Percentiles rank a stretch among this genome's conserved stretches.
phyloP scores from a whole-genome alignment of 768 basidiomycete genomes.

The Suillus paluster region DNA sequence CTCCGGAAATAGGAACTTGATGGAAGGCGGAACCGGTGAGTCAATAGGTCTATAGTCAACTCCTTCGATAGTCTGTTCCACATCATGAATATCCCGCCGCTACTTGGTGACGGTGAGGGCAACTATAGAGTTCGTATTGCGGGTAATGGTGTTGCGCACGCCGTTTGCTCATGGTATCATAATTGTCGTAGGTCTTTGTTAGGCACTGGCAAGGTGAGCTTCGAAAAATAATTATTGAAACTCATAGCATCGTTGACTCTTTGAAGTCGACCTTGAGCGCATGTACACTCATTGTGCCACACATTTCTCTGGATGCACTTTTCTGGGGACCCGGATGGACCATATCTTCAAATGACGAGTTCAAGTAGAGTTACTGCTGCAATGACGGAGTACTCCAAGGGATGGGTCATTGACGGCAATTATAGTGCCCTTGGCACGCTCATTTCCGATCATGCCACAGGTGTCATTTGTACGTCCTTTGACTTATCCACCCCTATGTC shows the following conservation, averaged over 20 bases:
- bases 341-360: constrained; percentile 29
- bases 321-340: constrained; percentile 57
- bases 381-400: constrained; percentile 35
- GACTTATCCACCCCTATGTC: neutral
- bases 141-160: constrained; percentile 54
- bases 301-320: constrained; percentile 50
- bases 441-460: constrained; percentile 47
- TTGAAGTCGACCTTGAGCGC: constrained; percentile 51
- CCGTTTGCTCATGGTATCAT: constrained; percentile 2
- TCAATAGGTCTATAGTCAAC: too few relatives aligned
- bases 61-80: too few relatives aligned
- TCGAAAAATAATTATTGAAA: neutral
- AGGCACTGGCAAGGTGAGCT: constrained; percentile 47
- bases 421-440: constrained; percentile 42
- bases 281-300: constrained; percentile 50
- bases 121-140: constrained; percentile 49
- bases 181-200: neutral
- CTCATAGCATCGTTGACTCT: neutral
- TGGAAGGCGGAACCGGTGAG: too few relatives aligned
- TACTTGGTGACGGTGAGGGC: constrained; percentile 49
- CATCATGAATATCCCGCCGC: constrained; percentile 27
- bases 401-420: constrained; percentile 61
- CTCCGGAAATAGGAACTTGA: too few relatives aligned
- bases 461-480: constrained; percentile 53
- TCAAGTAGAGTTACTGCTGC: constrained; percentile 22